These are phyloP conservation scores for Myriosclerotinia scirpicola DNA, from an alignment of 2,329 filamentous ascomycete genomes.

Conservation along the genomic window DNA sequence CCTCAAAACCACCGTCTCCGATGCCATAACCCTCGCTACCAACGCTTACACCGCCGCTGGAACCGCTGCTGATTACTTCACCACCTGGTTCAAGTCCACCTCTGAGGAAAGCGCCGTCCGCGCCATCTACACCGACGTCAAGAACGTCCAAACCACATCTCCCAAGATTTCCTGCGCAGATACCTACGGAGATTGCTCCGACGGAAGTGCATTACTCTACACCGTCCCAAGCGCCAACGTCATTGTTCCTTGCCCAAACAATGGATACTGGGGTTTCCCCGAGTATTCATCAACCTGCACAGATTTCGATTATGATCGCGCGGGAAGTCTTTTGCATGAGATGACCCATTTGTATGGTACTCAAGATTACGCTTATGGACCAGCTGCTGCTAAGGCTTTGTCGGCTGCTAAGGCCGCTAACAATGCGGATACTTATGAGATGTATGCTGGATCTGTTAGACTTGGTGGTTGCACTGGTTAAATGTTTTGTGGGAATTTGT, in stretches of 20 bases:
- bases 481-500: neutral
- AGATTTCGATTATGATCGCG: slow-evolving; percentile 33
- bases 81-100: slow-evolving; percentile 34
- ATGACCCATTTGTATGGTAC: slow-evolving; percentile 35
- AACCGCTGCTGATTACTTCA: slow-evolving; percentile 30
- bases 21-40: slow-evolving; percentile 31
- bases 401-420: slow-evolving; percentile 29
- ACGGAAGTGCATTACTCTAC: slow-evolving; percentile 33
- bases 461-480: slow-evolving; percentile 31
- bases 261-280: slow-evolving; percentile 33
- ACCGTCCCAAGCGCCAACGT: slow-evolving; percentile 31
- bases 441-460: slow-evolving; percentile 34
- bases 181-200: slow-evolving; percentile 30
- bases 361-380: slow-evolving; percentile 33
- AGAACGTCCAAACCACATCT: slow-evolving; percentile 31
- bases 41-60: slow-evolving; percentile 33
- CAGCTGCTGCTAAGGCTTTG: slow-evolving; percentile 29
- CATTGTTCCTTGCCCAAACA: slow-evolving; percentile 34
- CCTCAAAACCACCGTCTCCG: slow-evolving; percentile 28
- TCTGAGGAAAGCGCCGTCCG: slow-evolving; percentile 29
- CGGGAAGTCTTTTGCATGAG: slow-evolving; percentile 33
- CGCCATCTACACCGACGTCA: slow-evolving; percentile 32
- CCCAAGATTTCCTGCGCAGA: slow-evolving; percentile 33
- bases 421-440: slow-evolving; percentile 37
- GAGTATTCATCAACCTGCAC: slow-evolving; percentile 30